Evolutionary conservation across 345 rosid species (phyloP).

Genomic region (Viola odorata): DNA sequence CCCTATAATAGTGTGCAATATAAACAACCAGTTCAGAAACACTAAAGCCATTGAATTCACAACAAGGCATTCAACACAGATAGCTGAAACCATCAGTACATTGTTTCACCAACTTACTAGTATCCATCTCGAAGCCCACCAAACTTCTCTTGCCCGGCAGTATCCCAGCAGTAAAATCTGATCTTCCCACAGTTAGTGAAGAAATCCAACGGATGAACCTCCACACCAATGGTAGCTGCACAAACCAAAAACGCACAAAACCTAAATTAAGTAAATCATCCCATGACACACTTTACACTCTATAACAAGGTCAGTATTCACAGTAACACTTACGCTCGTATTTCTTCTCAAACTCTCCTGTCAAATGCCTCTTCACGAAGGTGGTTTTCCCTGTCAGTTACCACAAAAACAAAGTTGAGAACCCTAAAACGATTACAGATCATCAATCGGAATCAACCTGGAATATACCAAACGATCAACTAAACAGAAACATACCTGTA

Average conservation of each 20-base stretch:
- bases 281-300: neutral
- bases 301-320: neutral
- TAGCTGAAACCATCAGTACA: too few species aligned
- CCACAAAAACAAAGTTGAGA: too few species aligned
- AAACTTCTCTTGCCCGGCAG: conserved; percentile 95
- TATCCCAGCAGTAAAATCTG: conserved; percentile 96
- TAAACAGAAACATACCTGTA: conserved; percentile 23
- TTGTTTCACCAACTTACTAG: conserved; percentile 44
- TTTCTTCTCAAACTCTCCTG: conserved; percentile 47
- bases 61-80: neutral
- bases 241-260: neutral
- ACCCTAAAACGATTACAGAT: neutral
- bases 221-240: conserved; percentile 91
- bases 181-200: conserved; percentile 85
- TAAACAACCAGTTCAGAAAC: too few species aligned
- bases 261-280: neutral
- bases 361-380: conserved; percentile 42
- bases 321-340: conserved; percentile 33
- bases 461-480: neutral
- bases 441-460: too few species aligned
- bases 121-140: conserved; percentile 97
- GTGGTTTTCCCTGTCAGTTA: conserved; percentile 31
- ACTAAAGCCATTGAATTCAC: too few species aligned
- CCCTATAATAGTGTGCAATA: too few species aligned
- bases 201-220: conserved; percentile 94